These are phyloP conservation scores for Auricularia sp. DNA, from an alignment of 768 basidiomycete genomes.

Conservation along the genomic window DNA sequence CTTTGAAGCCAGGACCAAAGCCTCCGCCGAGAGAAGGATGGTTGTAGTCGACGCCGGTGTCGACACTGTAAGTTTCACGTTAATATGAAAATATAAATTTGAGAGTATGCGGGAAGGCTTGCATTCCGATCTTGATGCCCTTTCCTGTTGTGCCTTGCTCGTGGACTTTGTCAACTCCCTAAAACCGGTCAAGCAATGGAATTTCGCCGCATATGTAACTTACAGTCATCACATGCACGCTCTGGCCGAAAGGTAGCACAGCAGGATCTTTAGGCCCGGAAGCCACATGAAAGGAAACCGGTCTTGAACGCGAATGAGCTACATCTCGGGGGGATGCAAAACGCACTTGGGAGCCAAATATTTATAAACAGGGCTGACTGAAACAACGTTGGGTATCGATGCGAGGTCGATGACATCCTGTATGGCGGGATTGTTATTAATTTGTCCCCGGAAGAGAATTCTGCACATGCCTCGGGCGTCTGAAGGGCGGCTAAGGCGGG, in stretches of 20 bases:
- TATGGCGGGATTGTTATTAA: not conserved
- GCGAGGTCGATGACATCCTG: not conserved
- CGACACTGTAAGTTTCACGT: not conserved
- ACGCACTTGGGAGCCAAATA: not conserved
- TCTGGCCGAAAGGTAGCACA: not conserved
- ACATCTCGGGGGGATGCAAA: not conserved
- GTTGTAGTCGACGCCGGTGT: not conserved
- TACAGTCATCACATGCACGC: not conserved
- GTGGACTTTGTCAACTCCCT: not conserved
- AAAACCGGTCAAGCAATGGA: not conserved
- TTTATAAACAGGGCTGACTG: not conserved
- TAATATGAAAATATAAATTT: not conserved
- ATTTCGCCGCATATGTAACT: not conserved
- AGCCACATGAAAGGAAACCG: not conserved
- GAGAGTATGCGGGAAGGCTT: not conserved
- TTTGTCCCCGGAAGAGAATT: not conserved
- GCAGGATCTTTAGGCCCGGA: not conserved
- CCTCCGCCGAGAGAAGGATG: not conserved
- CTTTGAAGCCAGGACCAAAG: not conserved
- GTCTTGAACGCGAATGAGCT: not conserved
- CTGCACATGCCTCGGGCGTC: no score
- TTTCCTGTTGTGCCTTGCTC: not conserved
- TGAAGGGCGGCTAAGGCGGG: not conserved
- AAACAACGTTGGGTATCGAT: constrained; percentile 1
- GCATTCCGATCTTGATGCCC: not conserved